Evolutionary conservation across 2,329 filamentous ascomycete genomes (phyloP).

Genomic region (Kalmusia sp.): DNA sequence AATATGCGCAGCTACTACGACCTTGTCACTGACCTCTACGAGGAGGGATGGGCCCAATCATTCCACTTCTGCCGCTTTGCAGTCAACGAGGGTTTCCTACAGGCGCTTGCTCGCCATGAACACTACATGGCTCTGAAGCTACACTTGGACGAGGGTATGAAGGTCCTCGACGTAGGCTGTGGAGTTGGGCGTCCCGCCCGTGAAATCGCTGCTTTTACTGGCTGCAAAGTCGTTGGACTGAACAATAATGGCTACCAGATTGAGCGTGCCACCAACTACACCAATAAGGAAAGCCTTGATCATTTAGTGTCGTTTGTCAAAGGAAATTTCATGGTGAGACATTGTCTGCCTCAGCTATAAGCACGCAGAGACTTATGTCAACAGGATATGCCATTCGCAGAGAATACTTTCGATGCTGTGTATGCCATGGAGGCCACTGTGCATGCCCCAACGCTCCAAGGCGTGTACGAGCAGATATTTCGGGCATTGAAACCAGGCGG

Average conservation of each 20-base stretch:
- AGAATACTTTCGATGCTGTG: slow-evolving; percentile 87
- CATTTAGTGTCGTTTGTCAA: slow-evolving; percentile 81
- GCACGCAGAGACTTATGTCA: not conserved
- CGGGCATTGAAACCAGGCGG: slow-evolving; percentile 94
- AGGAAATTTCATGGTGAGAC: slow-evolving; percentile 83
- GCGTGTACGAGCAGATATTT: slow-evolving; percentile 89
- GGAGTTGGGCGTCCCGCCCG: slow-evolving; percentile 91
- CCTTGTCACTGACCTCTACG: slow-evolving; percentile 88
- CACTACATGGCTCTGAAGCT: slow-evolving; percentile 91
- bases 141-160: slow-evolving; percentile 79
- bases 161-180: slow-evolving; percentile 92
- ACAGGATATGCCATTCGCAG: slow-evolving; percentile 86
- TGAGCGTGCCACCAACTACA: slow-evolving; percentile 80
- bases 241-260: slow-evolving; percentile 99
- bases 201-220: slow-evolving; percentile 91
- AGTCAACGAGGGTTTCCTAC: slow-evolving; percentile 76
- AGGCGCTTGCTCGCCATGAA: slow-evolving; percentile 90
- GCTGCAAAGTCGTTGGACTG: slow-evolving; percentile 81
- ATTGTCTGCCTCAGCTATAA: not conserved
- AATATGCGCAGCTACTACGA: slow-evolving; percentile 77
- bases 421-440: slow-evolving; percentile 95
- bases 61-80: slow-evolving; percentile 97
- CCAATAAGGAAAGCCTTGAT: slow-evolving; percentile 75
- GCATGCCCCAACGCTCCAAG: slow-evolving; percentile 83
- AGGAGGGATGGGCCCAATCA: slow-evolving; percentile 89